A percentile compares a stretch with the other conserved stretches of the same genome.
These are phyloP conservation scores for Aphanomyces cochlioides DNA, from an alignment of 352 stramenopile species.

Conservation along the genomic window DNA sequence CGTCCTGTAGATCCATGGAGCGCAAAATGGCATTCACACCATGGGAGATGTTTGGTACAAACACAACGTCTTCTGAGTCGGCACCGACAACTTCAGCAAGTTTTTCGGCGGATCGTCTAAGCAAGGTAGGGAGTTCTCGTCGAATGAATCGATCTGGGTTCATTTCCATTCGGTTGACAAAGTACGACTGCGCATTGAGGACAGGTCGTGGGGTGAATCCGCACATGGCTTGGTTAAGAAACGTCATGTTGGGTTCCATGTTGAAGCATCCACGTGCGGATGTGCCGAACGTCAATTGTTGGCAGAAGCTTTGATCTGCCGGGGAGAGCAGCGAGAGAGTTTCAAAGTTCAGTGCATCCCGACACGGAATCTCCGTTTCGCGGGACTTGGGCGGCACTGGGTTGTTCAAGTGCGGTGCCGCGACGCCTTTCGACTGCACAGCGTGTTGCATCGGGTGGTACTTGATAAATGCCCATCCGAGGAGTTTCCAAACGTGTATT, in stretches of 20 bases:
- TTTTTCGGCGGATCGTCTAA: slow-evolving; percentile 59
- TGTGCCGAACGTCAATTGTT: slow-evolving; percentile 45
- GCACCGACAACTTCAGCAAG: slow-evolving; percentile 66
- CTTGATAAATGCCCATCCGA: slow-evolving; percentile 5
- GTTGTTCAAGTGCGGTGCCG: not conserved
- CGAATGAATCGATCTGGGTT: slow-evolving; percentile 84
- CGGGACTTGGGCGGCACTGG: slow-evolving; percentile 1
- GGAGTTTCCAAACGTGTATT: not conserved
- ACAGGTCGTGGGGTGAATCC: slow-evolving; percentile 69
- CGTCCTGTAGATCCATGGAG: slow-evolving; percentile 80
- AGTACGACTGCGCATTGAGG: slow-evolving; percentile 76
- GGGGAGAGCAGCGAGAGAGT: slow-evolving; percentile 14
- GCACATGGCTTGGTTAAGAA: slow-evolving; percentile 82
- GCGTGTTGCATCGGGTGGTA: slow-evolving; percentile 21
- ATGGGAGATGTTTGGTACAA: slow-evolving; percentile 81
- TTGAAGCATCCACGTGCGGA: slow-evolving; percentile 74
- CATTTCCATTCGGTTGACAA: slow-evolving; percentile 85
- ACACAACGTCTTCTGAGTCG: slow-evolving; percentile 75
- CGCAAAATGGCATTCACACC: slow-evolving; percentile 82
- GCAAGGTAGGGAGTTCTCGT: slow-evolving; percentile 51
- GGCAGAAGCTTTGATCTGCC: slow-evolving; percentile 11
- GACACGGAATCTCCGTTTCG: not conserved
- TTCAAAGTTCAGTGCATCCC: slow-evolving; percentile 11
- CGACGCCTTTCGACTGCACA: slow-evolving; percentile 11
- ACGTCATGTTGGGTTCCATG: slow-evolving; percentile 69